phyloP scores from a whole-genome alignment of 2,329 filamentous ascomycete genomes.

The Alternaria sp. region DNA sequence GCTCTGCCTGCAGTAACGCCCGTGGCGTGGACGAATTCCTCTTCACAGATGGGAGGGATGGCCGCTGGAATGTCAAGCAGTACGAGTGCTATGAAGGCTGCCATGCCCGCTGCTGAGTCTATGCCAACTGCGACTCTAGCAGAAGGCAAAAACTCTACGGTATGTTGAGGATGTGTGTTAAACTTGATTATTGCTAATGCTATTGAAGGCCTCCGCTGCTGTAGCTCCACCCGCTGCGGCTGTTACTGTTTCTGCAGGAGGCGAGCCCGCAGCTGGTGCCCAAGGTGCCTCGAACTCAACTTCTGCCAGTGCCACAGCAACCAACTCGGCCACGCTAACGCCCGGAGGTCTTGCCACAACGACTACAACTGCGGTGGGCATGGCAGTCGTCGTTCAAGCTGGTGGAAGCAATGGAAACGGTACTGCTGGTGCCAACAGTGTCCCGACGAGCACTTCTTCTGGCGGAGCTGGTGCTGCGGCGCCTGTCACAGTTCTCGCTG shows the following conservation, averaged over 20 bases:
- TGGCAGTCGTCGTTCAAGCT: conserved; percentile 32
- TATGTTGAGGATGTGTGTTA: conserved; percentile 15
- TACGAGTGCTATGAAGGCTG: background rate
- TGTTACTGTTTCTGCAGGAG: conserved; percentile 28
- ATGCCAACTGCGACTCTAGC: conserved; percentile 14
- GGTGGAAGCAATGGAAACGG: conserved; percentile 11
- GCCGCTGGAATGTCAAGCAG: conserved; percentile 1
- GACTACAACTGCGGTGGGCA: conserved; percentile 28
- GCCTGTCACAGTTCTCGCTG: conserved; percentile 35
- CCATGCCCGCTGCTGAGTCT: conserved; percentile 1
- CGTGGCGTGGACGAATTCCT: conserved; percentile 10
- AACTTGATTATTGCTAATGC: background rate
- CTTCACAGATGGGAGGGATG: conserved; percentile 5
- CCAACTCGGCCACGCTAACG: conserved; percentile 34
- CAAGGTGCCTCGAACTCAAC: conserved; percentile 18
- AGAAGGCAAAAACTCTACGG: conserved; percentile 22
- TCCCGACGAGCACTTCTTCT: background rate
- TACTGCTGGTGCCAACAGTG: conserved; percentile 8
- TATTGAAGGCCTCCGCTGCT: background rate
- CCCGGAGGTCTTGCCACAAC: conserved; percentile 33
- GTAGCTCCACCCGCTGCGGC: conserved; percentile 13
- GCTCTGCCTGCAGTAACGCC: conserved; percentile 16
- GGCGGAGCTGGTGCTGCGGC: conserved; percentile 10
- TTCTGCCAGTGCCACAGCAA: conserved; percentile 23
- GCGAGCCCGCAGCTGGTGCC: conserved; percentile 20